Conservation (phyloP, 1,139 yeast species). For the Debaryomyces psychrophilus region DNA sequence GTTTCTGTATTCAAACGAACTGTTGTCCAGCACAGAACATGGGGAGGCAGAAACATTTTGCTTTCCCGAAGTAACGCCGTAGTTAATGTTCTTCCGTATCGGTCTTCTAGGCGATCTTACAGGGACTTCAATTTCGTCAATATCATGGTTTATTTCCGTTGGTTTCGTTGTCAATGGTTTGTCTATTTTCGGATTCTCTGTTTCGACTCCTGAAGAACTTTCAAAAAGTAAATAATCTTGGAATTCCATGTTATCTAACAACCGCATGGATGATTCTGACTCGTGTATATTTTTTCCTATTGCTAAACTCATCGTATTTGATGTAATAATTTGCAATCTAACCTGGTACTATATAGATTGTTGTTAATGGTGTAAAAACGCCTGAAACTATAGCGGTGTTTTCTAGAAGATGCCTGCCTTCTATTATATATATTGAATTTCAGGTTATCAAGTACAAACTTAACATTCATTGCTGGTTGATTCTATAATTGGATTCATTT, state of each 20-base stretch:
- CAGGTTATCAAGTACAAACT: background rate
- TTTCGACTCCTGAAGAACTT: background rate
- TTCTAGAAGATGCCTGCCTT: background rate
- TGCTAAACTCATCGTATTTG: background rate
- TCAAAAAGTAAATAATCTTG: constrained; percentile 5
- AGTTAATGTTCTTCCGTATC: background rate
- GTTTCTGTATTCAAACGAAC: constrained; percentile 8
- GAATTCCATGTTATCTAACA: background rate
- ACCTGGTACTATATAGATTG: background rate
- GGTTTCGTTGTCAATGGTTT: background rate
- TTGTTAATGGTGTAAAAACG: background rate
- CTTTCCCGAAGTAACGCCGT: background rate
- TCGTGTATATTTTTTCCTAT: background rate
- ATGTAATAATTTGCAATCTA: background rate
- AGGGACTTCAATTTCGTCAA: constrained; percentile 4
- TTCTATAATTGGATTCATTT: background rate
- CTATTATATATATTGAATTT: background rate
- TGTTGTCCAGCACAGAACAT: constrained; percentile 7
- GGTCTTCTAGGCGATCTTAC: constrained; percentile 9
- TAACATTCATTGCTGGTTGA: constrained; percentile 1
- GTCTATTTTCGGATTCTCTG: background rate
- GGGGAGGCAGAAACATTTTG: constrained; percentile 2
- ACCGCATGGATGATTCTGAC: background rate
- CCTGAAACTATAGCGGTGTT: background rate
- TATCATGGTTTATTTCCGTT: background rate